Conservation (phyloP, 2,329 filamentous ascomycete species). For the Fusarium sacchari region DNA sequence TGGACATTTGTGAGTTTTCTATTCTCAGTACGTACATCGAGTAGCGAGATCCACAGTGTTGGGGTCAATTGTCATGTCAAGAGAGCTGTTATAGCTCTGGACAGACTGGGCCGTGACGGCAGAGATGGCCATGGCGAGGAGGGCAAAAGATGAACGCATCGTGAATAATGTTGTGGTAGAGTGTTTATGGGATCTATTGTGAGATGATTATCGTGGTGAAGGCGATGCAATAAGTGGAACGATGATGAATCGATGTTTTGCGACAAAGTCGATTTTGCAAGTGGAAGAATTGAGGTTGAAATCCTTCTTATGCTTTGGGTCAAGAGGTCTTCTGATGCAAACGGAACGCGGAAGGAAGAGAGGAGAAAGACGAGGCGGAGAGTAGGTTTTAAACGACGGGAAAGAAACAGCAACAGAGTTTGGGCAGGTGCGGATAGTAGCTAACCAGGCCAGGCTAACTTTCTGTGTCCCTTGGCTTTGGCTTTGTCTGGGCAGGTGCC, state of each 20-base stretch:
- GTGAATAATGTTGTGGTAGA: constrained; percentile 37
- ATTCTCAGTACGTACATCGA: constrained; percentile 52
- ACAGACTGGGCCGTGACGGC: constrained; percentile 53
- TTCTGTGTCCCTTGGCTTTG: constrained; percentile 19
- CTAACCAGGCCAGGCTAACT: background rate
- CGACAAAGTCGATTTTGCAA: constrained; percentile 22
- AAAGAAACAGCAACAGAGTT: constrained; percentile 6
- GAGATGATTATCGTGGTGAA: constrained; percentile 12
- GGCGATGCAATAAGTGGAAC: constrained; percentile 29
- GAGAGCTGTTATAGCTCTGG: constrained; percentile 56
- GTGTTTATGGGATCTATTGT: constrained; percentile 10
- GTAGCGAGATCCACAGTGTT: constrained; percentile 45
- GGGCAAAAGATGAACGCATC: constrained; percentile 55
- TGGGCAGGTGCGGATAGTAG: constrained; percentile 4
- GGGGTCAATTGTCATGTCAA: constrained; percentile 56
- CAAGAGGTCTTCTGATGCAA: constrained; percentile 8
- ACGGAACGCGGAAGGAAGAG: constrained; percentile 20
- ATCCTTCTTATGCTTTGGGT: constrained; percentile 27
- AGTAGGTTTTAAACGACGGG: constrained; percentile 35
- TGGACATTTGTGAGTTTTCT: background rate
- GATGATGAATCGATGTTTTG: constrained; percentile 36
- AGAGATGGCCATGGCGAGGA: constrained; percentile 57
- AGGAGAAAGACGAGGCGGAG: constrained; percentile 18
- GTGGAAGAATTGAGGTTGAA: background rate
- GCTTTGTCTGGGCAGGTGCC: constrained; percentile 37